phyloP scores from a whole-genome alignment of 192 early-diverging fungal species.

The Backusella tuberculispora region DNA sequence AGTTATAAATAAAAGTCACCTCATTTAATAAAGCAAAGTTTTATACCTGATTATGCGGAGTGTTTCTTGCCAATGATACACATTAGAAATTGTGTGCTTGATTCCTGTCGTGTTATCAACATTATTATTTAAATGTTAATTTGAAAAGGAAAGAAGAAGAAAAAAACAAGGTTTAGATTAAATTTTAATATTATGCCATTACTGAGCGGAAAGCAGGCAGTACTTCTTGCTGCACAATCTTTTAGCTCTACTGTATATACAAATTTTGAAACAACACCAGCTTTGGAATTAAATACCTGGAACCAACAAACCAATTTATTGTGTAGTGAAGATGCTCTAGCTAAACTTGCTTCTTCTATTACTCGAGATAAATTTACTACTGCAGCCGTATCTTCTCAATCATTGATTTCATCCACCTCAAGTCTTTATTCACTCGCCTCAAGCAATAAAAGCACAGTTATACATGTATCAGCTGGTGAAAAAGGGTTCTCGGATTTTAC shows the following conservation, averaged over 20 bases:
- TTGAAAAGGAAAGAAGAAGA: background rate
- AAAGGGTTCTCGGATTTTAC: slow-evolving; percentile 42
- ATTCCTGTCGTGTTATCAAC: background rate
- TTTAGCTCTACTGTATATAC: background rate
- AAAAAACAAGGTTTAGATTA: background rate
- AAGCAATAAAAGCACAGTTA: slow-evolving; percentile 47
- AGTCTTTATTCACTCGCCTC: slow-evolving; percentile 52
- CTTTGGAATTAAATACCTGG: background rate
- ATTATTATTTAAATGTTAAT: background rate
- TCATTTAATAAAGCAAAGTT: background rate
- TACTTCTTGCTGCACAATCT: background rate
- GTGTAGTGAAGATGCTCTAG: slow-evolving; percentile 35
- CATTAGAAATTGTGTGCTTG: background rate
- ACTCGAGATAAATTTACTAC: slow-evolving; percentile 1
- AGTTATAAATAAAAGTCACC: slow-evolving; percentile 3
- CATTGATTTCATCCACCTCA: slow-evolving; percentile 52
- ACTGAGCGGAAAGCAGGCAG: background rate
- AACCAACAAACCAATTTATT: slow-evolving; percentile 11
- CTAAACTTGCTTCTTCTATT: slow-evolving; percentile 27
- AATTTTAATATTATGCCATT: background rate
- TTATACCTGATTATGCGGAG: background rate
- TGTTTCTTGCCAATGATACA: background rate
- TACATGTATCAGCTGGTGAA: slow-evolving; percentile 53
- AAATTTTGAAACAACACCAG: background rate
- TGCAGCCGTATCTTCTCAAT: slow-evolving; percentile 28